Base-by-base conservation (phyloP, 1,284 basidiomycete species). In the Apiotrichum gamsii region DNA sequence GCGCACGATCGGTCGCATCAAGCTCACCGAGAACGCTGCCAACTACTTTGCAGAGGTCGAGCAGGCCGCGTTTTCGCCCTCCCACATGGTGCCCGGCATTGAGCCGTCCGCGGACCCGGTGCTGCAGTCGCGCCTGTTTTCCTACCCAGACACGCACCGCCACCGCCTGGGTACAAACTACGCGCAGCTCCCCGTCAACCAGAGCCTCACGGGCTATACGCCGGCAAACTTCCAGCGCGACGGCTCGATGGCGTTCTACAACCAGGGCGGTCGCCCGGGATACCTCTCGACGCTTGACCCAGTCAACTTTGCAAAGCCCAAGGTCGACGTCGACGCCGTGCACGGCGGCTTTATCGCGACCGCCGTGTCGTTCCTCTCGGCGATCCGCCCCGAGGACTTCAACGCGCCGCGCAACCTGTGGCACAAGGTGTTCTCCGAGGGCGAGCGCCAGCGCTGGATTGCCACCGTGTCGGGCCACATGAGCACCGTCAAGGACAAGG, bases 91-190 rank as follows among this genome's bases (percentile, higher is more conserved):
- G 4, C 86, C 86, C 2, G 93, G 90, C 68, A 80, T 91, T 61
- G 91, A 94, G 76, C 80, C 89, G 29, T 84, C 85, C 15, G 80
- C 83, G 30, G 91, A 95, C 73, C 91, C 91, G 15, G 86, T 95
- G 52, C 78, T 95, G 55, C 91, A 95, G 72, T 85, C 85, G 23
- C 87, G 91, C 54, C 80, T 95, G 33, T 95, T 94, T 82, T 89
- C 88, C 10, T 96, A 96, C 78, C 87, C 90, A 5, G 91, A 95
- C 70, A 88, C 91, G 8, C 90, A 94, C 72, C 82, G 89, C 52
- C 84, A 91, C 76, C 83, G 72, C 23, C 60, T 70, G 47, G 64
- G 65, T 20, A 52, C 73, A 51, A 95, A 95, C 78, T 93, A 94
- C 76, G 72, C 83, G 62, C 88, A 94, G 67, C 76, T 96, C 13